Evolutionary conservation across 2,329 filamentous ascomycete genomes (phyloP).

Genomic region (Knufia fluminis): DNA sequence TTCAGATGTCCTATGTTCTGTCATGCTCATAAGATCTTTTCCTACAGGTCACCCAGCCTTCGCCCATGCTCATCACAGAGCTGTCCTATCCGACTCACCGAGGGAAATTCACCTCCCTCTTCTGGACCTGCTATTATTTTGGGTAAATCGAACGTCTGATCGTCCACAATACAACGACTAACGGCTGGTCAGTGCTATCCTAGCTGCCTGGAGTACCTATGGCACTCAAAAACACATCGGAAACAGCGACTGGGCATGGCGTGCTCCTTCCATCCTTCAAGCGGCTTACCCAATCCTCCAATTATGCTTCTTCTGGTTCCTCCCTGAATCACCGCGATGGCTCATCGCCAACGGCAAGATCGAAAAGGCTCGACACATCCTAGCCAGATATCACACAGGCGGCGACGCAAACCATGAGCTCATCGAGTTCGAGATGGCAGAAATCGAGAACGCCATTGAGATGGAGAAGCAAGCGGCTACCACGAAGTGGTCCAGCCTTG

Average conservation of each 20-base stretch:
- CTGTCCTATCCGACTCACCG: conserved; percentile 24
- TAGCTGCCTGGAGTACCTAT: conserved; percentile 25
- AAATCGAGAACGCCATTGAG: conserved; percentile 22
- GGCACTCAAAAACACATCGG: conserved; percentile 25
- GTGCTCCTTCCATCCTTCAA: conserved; percentile 24
- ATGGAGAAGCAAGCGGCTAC: conserved; percentile 16
- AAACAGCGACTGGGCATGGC: conserved; percentile 23
- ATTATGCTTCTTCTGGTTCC: conserved; percentile 17
- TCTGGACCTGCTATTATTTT: conserved; percentile 11
- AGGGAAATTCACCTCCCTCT: conserved; percentile 17
- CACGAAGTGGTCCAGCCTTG: conserved; percentile 47
- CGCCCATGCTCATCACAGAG: conserved; percentile 23
- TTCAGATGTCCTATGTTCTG: too few species aligned
- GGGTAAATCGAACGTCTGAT: conserved; percentile 8
- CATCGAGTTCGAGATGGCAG: conserved; percentile 23
- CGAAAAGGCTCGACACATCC: conserved; percentile 19
- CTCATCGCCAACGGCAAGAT: conserved; percentile 21
- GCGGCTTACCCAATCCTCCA: conserved; percentile 14
- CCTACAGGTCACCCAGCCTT: conserved; percentile 24
- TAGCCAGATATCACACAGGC: conserved; percentile 21
- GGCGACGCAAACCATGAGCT: conserved; percentile 18
- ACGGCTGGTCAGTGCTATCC: conserved; percentile 20
- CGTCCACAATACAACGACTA: conserved; percentile 8
- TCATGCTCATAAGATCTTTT: too few species aligned
- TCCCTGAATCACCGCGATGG: conserved; percentile 24